These are phyloP conservation scores for Aspergillus costaricaensis DNA, from an alignment of 2,329 filamentous ascomycete genomes.

Conservation along the genomic window DNA sequence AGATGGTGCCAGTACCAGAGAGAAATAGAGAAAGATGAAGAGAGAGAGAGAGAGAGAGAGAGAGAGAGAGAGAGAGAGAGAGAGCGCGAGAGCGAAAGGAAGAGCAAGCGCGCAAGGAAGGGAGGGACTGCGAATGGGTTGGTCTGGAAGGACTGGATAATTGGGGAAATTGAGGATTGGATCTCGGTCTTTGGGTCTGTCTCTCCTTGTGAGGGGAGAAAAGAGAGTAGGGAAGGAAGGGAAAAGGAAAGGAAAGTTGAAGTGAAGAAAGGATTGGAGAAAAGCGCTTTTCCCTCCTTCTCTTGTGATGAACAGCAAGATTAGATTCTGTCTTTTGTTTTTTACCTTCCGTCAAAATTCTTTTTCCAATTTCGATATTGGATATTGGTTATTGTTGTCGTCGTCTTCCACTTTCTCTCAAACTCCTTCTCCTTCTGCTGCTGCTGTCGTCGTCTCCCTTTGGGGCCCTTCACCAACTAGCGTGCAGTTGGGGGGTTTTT, in stretches of 20 bases:
- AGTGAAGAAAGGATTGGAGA: too few species aligned
- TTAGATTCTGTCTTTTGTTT: too few species aligned
- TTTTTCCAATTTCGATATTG: too few species aligned
- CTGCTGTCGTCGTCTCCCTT: not conserved
- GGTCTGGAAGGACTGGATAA: constrained; percentile 10
- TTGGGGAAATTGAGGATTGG: not conserved
- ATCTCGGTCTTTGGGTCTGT: too few species aligned
- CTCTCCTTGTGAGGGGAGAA: constrained; percentile 7
- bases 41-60: too few species aligned
- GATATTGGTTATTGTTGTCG: too few species aligned
- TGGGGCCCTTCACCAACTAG: constrained; percentile 4
- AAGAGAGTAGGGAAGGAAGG: constrained; percentile 3
- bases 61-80: too few species aligned
- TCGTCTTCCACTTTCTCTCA: not conserved
- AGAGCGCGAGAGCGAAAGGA: too few species aligned
- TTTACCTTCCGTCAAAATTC: constrained; percentile 4
- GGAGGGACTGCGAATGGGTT: constrained; percentile 16
- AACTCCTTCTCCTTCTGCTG: not conserved
- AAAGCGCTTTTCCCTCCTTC: not conserved
- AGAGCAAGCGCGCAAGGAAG: not conserved
- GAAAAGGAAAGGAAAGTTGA: constrained; percentile 7
- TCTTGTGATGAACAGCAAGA: not conserved
- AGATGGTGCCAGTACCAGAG: not conserved
- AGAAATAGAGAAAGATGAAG: too few species aligned
- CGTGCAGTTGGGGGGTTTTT: constrained; percentile 14